phyloP scores from a whole-genome alignment of 75 land plant genomes.

The Selaginella moellendorffii region DNA sequence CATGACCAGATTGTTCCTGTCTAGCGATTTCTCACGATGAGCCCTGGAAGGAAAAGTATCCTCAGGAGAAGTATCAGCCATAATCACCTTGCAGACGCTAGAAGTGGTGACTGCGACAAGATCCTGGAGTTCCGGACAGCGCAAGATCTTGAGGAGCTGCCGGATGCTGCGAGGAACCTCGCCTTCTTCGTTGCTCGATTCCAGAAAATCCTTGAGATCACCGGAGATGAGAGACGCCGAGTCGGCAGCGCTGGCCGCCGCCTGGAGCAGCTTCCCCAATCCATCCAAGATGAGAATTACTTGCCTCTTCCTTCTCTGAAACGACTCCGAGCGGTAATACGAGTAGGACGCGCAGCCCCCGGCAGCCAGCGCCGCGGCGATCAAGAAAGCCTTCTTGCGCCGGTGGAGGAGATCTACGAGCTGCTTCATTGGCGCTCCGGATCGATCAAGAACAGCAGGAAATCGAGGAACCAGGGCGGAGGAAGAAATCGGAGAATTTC shows the following conservation, averaged over 20 bases:
- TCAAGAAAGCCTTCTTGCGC: conserved; percentile 30
- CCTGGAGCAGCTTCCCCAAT: conserved; percentile 34
- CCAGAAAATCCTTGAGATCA: conserved; percentile 49
- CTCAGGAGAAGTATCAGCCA: no score
- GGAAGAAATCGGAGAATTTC: no score
- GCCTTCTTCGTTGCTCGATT: conserved; percentile 53
- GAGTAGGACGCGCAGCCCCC: conserved; percentile 54
- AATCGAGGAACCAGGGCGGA: no score
- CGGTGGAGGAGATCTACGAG: no score
- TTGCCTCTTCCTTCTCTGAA: conserved; percentile 25
- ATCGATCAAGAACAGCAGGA: no score
- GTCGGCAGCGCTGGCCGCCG: conserved; percentile 42
- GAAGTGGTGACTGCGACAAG: conserved; percentile 31
- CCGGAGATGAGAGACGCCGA: conserved; percentile 35
- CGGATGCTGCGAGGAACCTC: conserved; percentile 56
- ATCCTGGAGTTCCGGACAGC: conserved; percentile 41
- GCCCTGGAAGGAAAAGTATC: no score
- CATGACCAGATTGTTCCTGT: no score
- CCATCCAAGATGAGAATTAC: conserved; percentile 31
- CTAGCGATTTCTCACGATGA: no score
- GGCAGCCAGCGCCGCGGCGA: conserved; percentile 33
- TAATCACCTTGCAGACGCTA: conserved; percentile 42
- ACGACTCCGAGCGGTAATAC: conserved; percentile 30
- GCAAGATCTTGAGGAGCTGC: conserved; percentile 56
- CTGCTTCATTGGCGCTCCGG: no score